These are phyloP conservation scores for Neoarthrinium moseri DNA, from an alignment of 2,329 filamentous ascomycete genomes.

Conservation along the genomic window DNA sequence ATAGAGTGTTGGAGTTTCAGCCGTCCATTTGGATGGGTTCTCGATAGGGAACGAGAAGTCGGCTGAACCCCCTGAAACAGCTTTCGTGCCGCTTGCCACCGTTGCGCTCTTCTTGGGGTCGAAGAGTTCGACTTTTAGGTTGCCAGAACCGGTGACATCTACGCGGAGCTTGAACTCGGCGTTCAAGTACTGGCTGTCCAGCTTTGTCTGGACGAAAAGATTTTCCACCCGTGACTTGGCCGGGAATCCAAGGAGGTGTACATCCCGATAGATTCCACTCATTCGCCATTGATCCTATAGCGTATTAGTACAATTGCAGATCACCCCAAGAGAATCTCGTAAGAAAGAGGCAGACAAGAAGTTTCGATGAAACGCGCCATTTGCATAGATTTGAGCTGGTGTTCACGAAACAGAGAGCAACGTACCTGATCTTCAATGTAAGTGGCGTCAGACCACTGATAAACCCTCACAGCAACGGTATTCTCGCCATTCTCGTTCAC, in stretches of 20 bases:
- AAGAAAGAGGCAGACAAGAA: neutral
- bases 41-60: conserved; percentile 31
- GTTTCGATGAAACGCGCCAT: too few species aligned
- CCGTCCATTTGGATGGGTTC: conserved; percentile 58
- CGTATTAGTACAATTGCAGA: neutral
- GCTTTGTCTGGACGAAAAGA: conserved; percentile 49
- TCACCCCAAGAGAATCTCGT: neutral
- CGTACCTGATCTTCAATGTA: conserved; percentile 57
- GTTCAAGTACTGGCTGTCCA: conserved; percentile 51
- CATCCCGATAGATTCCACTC: conserved; percentile 54
- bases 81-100: conserved; percentile 53
- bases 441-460: conserved; percentile 60
- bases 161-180: conserved; percentile 46
- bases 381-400: too few species aligned
- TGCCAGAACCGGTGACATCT: conserved; percentile 50
- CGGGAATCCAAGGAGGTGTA: conserved; percentile 57
- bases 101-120: conserved; percentile 54
- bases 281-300: conserved; percentile 59
- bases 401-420: neutral
- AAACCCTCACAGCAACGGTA: conserved; percentile 54
- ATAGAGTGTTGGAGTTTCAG: conserved; percentile 59
- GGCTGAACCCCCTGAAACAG: conserved; percentile 31
- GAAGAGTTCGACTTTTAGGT: conserved; percentile 56
- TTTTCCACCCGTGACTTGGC: conserved; percentile 52
- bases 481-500: conserved; percentile 41